Conservation (phyloP, 495 filamentous ascomycete species). For the Neurospora cerealis region DNA sequence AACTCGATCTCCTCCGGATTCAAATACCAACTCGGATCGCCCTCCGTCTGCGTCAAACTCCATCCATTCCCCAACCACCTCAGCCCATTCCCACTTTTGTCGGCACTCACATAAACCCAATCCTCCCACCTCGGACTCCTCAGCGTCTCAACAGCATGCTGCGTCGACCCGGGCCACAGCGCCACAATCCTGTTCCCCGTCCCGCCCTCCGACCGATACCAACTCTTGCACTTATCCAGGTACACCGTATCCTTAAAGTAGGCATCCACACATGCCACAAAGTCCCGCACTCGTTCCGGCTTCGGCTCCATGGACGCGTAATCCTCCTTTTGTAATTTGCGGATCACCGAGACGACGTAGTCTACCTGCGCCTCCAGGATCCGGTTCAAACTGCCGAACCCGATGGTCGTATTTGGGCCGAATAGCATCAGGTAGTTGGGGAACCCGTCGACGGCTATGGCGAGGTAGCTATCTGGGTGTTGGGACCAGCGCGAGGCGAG, state of each 20-base stretch:
- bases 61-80: slow-evolving; percentile 44
- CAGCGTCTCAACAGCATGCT: slow-evolving; percentile 34
- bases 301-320: slow-evolving; percentile 48
- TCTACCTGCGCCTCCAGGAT: slow-evolving; percentile 50
- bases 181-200: slow-evolving; percentile 25
- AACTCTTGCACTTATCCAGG: slow-evolving; percentile 56
- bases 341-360: slow-evolving; percentile 52
- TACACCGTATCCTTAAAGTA: slow-evolving; percentile 58
- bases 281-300: slow-evolving; percentile 47
- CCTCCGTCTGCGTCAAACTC: slow-evolving; percentile 33
- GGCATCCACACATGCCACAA: slow-evolving; percentile 47
- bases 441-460: slow-evolving; percentile 51
- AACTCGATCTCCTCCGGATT: slow-evolving; percentile 35
- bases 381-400: slow-evolving; percentile 43
- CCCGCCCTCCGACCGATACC: slow-evolving; percentile 46
- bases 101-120: slow-evolving; percentile 25
- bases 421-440: slow-evolving; percentile 57
- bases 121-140: slow-evolving; percentile 37
- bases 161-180: slow-evolving; percentile 33
- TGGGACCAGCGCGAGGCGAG: slow-evolving; percentile 37
- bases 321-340: slow-evolving; percentile 58
- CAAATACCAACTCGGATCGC: slow-evolving; percentile 41
- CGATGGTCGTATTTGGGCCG: slow-evolving; percentile 49
- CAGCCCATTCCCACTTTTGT: slow-evolving; percentile 17
- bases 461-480: slow-evolving; percentile 54